Evolutionary conservation across 768 basidiomycete genomes (phyloP).

Genomic region (Flagelloscypha sp.): DNA sequence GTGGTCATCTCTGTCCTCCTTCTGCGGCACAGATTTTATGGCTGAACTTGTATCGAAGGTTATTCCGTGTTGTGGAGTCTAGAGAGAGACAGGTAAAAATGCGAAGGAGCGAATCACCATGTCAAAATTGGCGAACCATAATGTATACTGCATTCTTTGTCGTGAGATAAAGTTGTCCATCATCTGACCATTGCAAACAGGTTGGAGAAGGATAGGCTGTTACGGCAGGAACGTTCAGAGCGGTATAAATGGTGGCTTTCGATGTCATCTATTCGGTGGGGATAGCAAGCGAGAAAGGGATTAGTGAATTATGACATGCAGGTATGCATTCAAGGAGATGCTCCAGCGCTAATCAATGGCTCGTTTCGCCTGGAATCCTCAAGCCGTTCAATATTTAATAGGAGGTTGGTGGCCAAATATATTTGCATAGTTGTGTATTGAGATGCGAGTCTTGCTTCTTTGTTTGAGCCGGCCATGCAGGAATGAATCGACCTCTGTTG

Average conservation of each 20-base stretch:
- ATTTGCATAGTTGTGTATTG: too few relatives aligned
- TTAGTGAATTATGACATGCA: too few relatives aligned
- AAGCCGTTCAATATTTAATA: too few relatives aligned
- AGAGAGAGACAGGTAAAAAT: conserved; percentile 4
- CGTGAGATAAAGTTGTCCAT: conserved; percentile 63
- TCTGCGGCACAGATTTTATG: conserved; percentile 31
- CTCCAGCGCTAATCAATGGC: too few relatives aligned
- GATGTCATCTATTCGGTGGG: too few relatives aligned
- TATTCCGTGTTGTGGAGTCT: conserved; percentile 74
- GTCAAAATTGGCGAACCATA: conserved; percentile 35
- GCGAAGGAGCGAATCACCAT: conserved; percentile 1
- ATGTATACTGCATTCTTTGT: conserved; percentile 63
- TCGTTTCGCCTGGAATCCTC: too few relatives aligned
- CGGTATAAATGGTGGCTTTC: conserved; percentile 33
- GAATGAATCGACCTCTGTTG: too few relatives aligned
- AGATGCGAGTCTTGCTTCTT: too few relatives aligned
- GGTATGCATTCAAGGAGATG: too few relatives aligned
- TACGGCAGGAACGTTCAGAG: conserved; percentile 51
- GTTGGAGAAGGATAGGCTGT: conserved; percentile 49
- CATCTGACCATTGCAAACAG: conserved; percentile 65
- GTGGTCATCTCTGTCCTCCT: conserved; percentile 21
- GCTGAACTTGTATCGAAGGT: conserved; percentile 52
- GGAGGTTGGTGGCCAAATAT: too few relatives aligned
- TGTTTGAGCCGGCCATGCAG: too few relatives aligned
- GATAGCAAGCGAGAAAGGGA: too few relatives aligned